phyloP scores from a whole-genome alignment of 2,329 filamentous ascomycete genomes.

The Shiraia bambusicola region DNA sequence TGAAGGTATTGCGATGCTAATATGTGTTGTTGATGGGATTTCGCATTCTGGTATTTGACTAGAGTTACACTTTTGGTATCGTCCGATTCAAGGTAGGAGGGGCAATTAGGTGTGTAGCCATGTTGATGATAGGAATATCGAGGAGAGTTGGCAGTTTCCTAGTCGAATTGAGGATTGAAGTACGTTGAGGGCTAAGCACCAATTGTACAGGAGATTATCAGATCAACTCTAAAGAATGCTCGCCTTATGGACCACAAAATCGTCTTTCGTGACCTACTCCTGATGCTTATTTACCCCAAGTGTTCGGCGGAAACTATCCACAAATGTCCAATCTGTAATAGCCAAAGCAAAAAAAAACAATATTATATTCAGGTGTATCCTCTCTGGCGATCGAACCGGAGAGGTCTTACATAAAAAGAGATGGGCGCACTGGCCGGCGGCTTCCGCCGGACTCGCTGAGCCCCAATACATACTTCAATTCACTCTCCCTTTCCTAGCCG shows the following conservation, averaged over 20 bases:
- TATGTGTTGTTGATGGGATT: conserved; percentile 38
- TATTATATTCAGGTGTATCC: too few relatives aligned
- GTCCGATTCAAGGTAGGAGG: conserved; percentile 36
- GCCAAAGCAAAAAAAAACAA: too few relatives aligned
- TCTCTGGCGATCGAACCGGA: too few relatives aligned
- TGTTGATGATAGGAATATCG: conserved; percentile 42
- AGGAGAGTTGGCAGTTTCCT: conserved; percentile 39
- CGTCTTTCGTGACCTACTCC: conserved; percentile 55
- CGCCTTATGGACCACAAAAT: conserved; percentile 57
- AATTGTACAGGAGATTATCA: conserved; percentile 35
- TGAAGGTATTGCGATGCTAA: conserved; percentile 28
- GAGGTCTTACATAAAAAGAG: too few relatives aligned
- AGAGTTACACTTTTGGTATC: conserved; percentile 42
- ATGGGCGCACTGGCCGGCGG: too few relatives aligned
- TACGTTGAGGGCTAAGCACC: conserved; percentile 36
- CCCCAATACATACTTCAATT: too few relatives aligned
- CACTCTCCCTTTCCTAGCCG: too few relatives aligned
- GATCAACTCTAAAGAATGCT: conserved; percentile 34
- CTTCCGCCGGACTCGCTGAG: too few relatives aligned
- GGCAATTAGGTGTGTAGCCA: conserved; percentile 44
- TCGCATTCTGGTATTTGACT: conserved; percentile 37
- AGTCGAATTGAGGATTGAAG: conserved; percentile 35
- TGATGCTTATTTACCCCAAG: conserved; percentile 54
- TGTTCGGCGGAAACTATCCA: too few relatives aligned
- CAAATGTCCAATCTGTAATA: too few relatives aligned